Conservation (phyloP, 2,329 filamentous ascomycete species). For the Purpureocillium lavendulum region DNA sequence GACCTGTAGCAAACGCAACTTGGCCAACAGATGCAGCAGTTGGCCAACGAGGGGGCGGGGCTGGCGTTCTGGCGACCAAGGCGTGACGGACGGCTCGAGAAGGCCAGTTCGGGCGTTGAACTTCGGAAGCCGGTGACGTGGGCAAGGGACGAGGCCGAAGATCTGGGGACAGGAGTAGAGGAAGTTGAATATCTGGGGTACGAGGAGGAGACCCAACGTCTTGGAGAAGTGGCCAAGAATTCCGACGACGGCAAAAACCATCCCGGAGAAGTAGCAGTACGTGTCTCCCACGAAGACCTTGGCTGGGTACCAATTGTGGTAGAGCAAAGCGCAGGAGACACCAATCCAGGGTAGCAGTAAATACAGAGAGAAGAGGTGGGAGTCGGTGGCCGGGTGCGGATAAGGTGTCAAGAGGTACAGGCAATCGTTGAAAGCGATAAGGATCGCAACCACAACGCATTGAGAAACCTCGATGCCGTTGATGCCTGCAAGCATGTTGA, state of each 20-base stretch:
- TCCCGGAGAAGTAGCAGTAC: constrained; percentile 98
- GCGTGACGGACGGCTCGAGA: constrained; percentile 77
- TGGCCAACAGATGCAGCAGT: constrained; percentile 59
- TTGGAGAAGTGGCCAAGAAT: constrained; percentile 98
- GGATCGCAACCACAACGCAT: constrained; percentile 78
- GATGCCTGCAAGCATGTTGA: constrained; percentile 99
- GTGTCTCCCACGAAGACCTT: constrained; percentile 96
- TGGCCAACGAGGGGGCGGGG: constrained; percentile 56
- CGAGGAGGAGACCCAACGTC: constrained; percentile 80
- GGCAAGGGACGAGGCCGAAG: constrained; percentile 84
- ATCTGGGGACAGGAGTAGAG: constrained; percentile 87
- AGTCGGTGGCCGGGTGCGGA: constrained; percentile 89
- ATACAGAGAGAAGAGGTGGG: constrained; percentile 92
- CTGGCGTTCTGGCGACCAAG: constrained; percentile 60
- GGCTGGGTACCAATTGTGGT: constrained; percentile 93
- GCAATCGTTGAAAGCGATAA: constrained; percentile 79
- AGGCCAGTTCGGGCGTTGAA: constrained; percentile 82
- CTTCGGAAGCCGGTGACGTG: constrained; percentile 79
- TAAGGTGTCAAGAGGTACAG: constrained; percentile 80
- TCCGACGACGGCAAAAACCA: constrained; percentile 96
- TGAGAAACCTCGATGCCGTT: constrained; percentile 97
- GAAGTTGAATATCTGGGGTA: constrained; percentile 96
- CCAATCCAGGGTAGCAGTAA: constrained; percentile 90
- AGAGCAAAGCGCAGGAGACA: constrained; percentile 77
- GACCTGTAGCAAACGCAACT: constrained; percentile 59